Evolutionary conservation across 805 yeast genomes (phyloP).

Genomic region (Candida khao-thaluensis): DNA sequence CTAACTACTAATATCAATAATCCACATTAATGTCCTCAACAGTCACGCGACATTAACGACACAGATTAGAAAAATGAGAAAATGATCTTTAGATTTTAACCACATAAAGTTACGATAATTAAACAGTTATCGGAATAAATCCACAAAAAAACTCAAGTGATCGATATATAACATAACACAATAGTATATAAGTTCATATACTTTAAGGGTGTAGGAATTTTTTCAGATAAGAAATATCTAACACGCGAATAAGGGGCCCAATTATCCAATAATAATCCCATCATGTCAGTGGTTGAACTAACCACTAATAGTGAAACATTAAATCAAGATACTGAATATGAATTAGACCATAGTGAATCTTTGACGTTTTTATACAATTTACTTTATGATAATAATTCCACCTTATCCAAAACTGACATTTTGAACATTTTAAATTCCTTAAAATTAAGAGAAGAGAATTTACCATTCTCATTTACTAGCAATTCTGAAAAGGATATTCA

Average conservation of each 20-base stretch:
- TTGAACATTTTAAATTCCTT: constrained; percentile 34
- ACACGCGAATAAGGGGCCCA: not conserved
- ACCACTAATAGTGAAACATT: constrained; percentile 7
- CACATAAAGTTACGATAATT: not conserved
- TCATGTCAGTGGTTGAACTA: constrained; percentile 7
- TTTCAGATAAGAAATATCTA: not conserved
- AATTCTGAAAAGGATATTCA: constrained; percentile 26
- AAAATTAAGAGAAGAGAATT: constrained; percentile 33
- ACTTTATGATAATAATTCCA: constrained; percentile 35
- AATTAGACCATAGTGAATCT: constrained; percentile 41
- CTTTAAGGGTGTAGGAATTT: no score
- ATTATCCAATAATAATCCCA: not conserved
- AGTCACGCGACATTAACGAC: constrained; percentile 9
- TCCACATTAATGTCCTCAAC: no score
- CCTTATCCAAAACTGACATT: constrained; percentile 35
- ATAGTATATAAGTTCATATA: not conserved
- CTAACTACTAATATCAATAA: no score
- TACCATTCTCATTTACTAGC: constrained; percentile 27
- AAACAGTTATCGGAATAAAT: no score
- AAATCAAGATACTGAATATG: constrained; percentile 27
- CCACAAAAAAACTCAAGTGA: no score
- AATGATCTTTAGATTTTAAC: constrained; percentile 7
- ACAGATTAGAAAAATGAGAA: constrained; percentile 2
- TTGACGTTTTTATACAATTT: constrained; percentile 39
- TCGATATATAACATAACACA: no score